Percentiles rank a stretch among this genome's conserved stretches.
These are phyloP conservation scores for Fusarium tjaetaba DNA, from an alignment of 2,329 filamentous ascomycete genomes.

Conservation along the genomic window DNA sequence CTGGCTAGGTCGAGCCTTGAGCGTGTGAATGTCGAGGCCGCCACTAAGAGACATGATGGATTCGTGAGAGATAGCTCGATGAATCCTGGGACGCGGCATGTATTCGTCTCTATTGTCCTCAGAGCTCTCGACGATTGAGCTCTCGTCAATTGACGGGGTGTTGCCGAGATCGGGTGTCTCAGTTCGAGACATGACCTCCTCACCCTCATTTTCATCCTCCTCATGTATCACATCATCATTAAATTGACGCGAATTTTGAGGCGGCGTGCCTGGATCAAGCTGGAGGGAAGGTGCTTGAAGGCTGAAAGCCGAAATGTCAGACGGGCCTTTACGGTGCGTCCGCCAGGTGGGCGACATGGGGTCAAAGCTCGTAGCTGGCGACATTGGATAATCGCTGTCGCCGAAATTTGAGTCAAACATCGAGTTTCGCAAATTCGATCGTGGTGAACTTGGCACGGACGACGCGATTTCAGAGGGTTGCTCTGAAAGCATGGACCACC, in stretches of 20 bases:
- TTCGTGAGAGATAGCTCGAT: slow-evolving; percentile 81
- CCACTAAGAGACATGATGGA: slow-evolving; percentile 88
- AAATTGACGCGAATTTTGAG: slow-evolving; percentile 34
- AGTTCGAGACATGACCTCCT: slow-evolving; percentile 31
- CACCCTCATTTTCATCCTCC: slow-evolving; percentile 50
- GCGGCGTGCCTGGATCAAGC: slow-evolving; percentile 48
- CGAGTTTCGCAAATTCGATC: slow-evolving; percentile 76
- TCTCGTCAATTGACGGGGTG: slow-evolving; percentile 48
- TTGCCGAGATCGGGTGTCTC: slow-evolving; percentile 42
- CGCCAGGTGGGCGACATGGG: slow-evolving; percentile 71
- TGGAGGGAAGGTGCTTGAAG: slow-evolving; percentile 53
- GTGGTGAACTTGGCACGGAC: slow-evolving; percentile 84
- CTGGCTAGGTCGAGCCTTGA: slow-evolving; percentile 80
- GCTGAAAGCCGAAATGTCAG: slow-evolving; percentile 64
- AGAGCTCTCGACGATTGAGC: slow-evolving; percentile 48
- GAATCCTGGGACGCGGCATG: slow-evolving; percentile 60
- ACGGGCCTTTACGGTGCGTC: slow-evolving; percentile 64
- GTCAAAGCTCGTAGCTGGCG: slow-evolving; percentile 80
- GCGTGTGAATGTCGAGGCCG: slow-evolving; percentile 89
- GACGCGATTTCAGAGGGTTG: slow-evolving; percentile 74
- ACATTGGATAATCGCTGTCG: slow-evolving; percentile 76
- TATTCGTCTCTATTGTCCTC: slow-evolving; percentile 48
- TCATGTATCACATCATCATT: slow-evolving; percentile 50
- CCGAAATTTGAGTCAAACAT: slow-evolving; percentile 77
- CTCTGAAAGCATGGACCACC: slow-evolving; percentile 67